Base-by-base conservation (phyloP, 495 filamentous ascomycete species). In the Neohortaea acidophila region DNA sequence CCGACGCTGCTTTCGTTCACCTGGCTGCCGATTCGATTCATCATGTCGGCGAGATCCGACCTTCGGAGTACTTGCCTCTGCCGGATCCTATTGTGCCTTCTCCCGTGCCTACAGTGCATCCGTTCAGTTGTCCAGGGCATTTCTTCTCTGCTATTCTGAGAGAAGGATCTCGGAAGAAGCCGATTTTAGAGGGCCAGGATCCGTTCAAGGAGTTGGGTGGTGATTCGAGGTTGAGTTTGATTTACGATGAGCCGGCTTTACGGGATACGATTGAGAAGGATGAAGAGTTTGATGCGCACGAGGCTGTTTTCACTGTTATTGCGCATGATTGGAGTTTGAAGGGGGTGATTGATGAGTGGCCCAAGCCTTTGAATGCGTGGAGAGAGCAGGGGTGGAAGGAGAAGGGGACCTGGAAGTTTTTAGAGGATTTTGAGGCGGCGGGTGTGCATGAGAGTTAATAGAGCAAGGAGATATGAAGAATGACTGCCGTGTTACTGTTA, bases 1-100 rank as follows among this genome's bases (percentile, higher is more conserved):
- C 87, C 0, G 84, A 83, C 54, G 93, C 87, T 41, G 81, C 48
- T 21, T 70, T 72, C 4, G 26, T 47, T 8, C 45, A 43, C 17
- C n/a, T 33, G 18, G 33, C 33, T 33, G 40, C 39, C 22, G 45
- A 48, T 26, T 20, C 40, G 12, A 21, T 14, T 4, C 39, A 48
- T 13, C 40, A 48, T 35, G 35, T 28, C 14, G 45, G 24, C 11
- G 40, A 43, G 23, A 33, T 48, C 22, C 14, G 45, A 11, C 45
- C 45, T 7, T 34, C 41, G 6, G 21, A 39, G 26, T 40, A 36
- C 35, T 24, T 38, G 17, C 45, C 36, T 1, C 23, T 49, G 9
- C 45, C 41, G 1, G 41, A 39, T 9, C 30, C 14, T 10, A 43
- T 49, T 17, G 14, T 18, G 1, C 45, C 41, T 9, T 48, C 40